Base-by-base conservation (phyloP, 768 basidiomycete genomes). In the Amylocystis lapponica region DNA sequence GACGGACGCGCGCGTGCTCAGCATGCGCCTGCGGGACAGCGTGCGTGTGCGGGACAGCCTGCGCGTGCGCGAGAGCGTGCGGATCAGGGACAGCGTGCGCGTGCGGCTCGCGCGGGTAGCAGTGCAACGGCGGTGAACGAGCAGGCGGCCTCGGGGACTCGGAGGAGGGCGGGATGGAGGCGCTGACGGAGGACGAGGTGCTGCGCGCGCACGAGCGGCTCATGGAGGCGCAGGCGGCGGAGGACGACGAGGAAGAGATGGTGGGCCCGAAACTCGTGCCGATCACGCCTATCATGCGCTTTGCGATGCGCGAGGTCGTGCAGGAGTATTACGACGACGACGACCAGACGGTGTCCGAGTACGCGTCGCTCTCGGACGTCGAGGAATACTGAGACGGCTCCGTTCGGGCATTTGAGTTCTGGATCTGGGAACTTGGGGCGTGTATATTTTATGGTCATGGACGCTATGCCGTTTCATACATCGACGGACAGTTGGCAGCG, bases 231-330 rank as follows among this genome's bases (percentile, higher is more conserved):
- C 74, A 58, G 68, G 68, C 25, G 72, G 76, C 41, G 75, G 55
- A 45, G 8, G 71, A 73, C 41, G 65, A 74, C 21, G 66, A 69
- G 43, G 76, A 80, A 48, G 72, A 83, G 41, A 48, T 70, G 21
- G 70, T 87, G 26, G 86, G 86, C 10, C 87, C 88, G 11, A 83
- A 83, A 60, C 58, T 92, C 44, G 71, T 87, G 25, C 82, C 89
- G 8, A 75, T 77, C 14, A 84, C 86, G 2, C 86, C 87, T 2
- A 85, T 91, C 46, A 86, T 90, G 79, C 69, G 81, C 22, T 87
- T 68, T 59, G 89, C 89, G 36, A 91, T 91, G 86, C 69, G 78
- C 39, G 81, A 86, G 57, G 87, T 91, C 8, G 76, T 92, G 14
- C 74, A 78, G 55, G 89, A 92, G 63, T 90, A 87, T 50, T 79